A percentile compares a stretch with the other conserved stretches of the same genome.
Evolutionary conservation across 345 rosid species (phyloP).

Genomic region (Acer saccharum): DNA sequence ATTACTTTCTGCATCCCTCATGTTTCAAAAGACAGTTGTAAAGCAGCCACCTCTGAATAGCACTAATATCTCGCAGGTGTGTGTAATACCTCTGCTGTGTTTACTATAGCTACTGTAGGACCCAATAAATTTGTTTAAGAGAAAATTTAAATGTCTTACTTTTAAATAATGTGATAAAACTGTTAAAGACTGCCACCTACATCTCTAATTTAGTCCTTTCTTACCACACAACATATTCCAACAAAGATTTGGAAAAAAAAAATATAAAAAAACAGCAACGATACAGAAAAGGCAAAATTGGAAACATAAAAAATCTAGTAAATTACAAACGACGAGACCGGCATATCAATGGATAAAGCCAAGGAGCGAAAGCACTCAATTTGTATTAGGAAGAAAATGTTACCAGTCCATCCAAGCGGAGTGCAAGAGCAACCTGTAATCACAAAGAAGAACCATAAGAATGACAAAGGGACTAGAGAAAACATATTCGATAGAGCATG

Average conservation of each 20-base stretch:
- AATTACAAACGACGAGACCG: neutral
- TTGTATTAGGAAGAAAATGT: constrained; percentile 27
- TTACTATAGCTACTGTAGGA: neutral
- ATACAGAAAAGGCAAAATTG: neutral
- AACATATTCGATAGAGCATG: constrained; percentile 14
- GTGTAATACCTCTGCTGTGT: neutral
- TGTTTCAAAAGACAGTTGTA: neutral
- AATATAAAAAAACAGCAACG: neutral
- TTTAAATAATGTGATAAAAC: neutral
- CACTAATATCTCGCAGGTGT: neutral
- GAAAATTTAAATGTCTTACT: neutral
- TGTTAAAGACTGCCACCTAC: neutral
- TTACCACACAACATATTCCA: neutral
- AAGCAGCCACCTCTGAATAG: neutral
- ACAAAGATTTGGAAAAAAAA: neutral
- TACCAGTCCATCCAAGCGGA: constrained; percentile 95
- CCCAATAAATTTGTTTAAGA: constrained; percentile 1
- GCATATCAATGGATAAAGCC: neutral
- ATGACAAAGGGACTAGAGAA: constrained; percentile 1
- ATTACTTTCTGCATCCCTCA: neutral
- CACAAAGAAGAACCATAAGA: constrained; percentile 38
- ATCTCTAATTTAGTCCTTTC: neutral
- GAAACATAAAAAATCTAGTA: neutral
- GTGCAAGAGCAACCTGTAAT: constrained; percentile 91
- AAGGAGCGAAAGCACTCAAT: neutral